Conservation (phyloP, 352 stramenopile species). For the Blastocystis sp. region DNA sequence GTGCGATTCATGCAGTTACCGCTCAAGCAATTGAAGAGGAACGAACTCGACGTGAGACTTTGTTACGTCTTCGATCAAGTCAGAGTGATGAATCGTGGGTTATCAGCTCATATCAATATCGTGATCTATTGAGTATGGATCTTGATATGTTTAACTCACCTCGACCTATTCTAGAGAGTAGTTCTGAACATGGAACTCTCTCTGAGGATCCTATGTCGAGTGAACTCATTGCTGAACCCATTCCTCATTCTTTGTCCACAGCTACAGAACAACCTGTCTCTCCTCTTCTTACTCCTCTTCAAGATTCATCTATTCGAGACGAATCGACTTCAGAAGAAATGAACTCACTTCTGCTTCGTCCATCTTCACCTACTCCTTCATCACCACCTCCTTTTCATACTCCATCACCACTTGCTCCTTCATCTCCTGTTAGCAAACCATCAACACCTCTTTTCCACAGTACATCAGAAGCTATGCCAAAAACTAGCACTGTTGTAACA, state of each 20-base stretch:
- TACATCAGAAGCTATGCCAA: no score
- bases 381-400: no score
- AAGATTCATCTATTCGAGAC: background rate
- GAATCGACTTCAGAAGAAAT: no score
- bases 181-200: background rate
- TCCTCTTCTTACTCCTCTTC: background rate
- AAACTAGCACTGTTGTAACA: no score
- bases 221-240: background rate
- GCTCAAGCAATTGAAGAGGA: conserved; percentile 43
- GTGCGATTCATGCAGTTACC: conserved; percentile 15
- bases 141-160: conserved; percentile 24
- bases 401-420: no score
- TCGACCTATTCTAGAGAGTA: background rate
- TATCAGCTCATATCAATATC: conserved; percentile 19
- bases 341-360: no score
- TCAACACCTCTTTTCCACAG: no score
- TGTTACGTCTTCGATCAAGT: background rate
- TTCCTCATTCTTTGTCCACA: background rate
- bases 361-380: no score
- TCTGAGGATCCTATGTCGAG: background rate
- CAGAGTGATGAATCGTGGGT: background rate
- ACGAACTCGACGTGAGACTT: background rate
- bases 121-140: conserved; percentile 19
- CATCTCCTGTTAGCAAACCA: no score
- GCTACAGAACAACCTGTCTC: background rate